Evolutionary conservation across 2,329 filamentous ascomycete genomes (phyloP), one percentile per base, ranked within the genome.

Genomic region (Ceratocystis ficicola): DNA sequence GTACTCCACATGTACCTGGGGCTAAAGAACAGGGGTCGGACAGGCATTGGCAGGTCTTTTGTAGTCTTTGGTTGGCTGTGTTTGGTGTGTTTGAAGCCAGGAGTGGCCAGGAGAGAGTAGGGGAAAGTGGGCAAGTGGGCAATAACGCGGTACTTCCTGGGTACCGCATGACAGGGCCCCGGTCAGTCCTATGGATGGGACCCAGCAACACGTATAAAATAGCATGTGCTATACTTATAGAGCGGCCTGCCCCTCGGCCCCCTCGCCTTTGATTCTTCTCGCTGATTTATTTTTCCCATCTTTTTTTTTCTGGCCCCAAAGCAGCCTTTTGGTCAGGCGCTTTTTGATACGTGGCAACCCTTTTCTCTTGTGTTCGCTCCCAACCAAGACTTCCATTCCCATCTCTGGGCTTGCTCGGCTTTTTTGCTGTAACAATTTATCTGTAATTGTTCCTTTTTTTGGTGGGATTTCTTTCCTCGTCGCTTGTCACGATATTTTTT

Each of bases 181-280:
- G 65, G 61, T 44, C 36, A 22, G 2, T 44, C 46, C 59, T 50
- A 30, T 63, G 41, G 64, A 55, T 41, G 36, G 41, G 57, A 50
- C 63, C 63, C 44, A 63, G 63, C 57, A 67, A 67, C 75, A 74
- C 76, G 75, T 77, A 77, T 77, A 77, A 77, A 77, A 77, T 75
- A 76, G 75, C 74, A 77, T 72, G 73, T 72, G 73, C 66, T 72
- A 74, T 73, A 75, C 75, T 75, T 76, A 77, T 77, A 76, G 74
- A 74, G 73, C 73, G 73, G 74, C 75, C 73, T 76, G 75, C 76
- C 75, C 75, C 76, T 76, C 76, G 75, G 65, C 67, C 65, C 63
- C 64, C 65, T 69, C 59, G 20, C 65, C 65, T 65, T 55, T 68
- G 68, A 67, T 62, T 68, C 63, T 65, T 64, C 62, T 57, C 66